These are phyloP conservation scores for Schoenoplectus triqueter DNA, from an alignment of 202 grass and related monocot species.

Conservation along the genomic window DNA sequence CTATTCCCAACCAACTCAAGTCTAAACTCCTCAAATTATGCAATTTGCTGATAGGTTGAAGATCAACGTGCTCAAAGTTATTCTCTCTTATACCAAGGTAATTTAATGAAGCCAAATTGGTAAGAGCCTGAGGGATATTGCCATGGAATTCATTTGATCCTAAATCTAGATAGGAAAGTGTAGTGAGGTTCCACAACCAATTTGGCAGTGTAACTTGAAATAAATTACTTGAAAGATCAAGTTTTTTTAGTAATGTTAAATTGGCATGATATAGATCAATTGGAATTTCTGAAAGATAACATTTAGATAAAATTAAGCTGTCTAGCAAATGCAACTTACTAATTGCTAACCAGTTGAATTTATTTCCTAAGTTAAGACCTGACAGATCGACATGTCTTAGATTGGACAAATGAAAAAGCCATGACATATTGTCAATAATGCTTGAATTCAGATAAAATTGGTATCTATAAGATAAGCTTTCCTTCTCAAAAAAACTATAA, in stretches of 20 bases:
- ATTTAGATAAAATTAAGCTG: not conserved
- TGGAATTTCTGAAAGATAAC: not conserved
- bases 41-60: not conserved
- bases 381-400: not conserved
- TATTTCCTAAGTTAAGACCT: not conserved
- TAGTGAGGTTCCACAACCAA: conserved; percentile 13
- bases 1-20: not conserved
- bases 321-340: not conserved
- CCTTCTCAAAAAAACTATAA: not conserved
- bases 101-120: not conserved
- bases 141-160: not conserved
- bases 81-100: not conserved
- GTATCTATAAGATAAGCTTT: too few species aligned
- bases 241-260: not conserved
- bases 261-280: not conserved
- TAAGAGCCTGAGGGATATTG: not conserved
- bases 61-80: not conserved
- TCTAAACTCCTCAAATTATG: not conserved
- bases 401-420: not conserved
- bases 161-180: not conserved
- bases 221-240: not conserved
- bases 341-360: not conserved
- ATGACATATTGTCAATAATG: not conserved
- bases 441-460: not conserved
- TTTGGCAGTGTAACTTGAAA: not conserved